Evolutionary conservation across 768 basidiomycete species (phyloP).

Genomic region (Termitomyces heimii): DNA sequence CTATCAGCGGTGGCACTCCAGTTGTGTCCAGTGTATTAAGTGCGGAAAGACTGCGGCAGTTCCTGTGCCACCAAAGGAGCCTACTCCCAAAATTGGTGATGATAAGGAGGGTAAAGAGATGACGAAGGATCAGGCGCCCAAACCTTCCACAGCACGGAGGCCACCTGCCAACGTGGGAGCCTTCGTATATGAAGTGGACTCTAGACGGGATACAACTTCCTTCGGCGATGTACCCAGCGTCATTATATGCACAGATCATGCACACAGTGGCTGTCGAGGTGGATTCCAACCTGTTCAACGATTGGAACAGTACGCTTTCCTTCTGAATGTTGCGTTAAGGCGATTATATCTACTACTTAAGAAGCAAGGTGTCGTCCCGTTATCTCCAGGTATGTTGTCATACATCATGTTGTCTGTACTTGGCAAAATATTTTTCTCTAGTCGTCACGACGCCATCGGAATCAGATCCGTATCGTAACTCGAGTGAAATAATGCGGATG

Average conservation of each 20-base stretch:
- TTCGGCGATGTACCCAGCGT: constrained; percentile 70
- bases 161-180: constrained; percentile 75
- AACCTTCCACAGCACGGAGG: constrained; percentile 59
- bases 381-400: constrained; percentile 56
- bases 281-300: constrained; percentile 92
- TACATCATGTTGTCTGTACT: neutral
- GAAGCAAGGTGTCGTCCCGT: constrained; percentile 86
- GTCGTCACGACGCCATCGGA: constrained; percentile 28
- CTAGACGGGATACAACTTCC: constrained; percentile 58
- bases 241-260: constrained; percentile 77
- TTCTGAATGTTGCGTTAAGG: constrained; percentile 91
- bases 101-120: constrained; percentile 36
- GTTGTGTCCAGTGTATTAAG: constrained; percentile 78
- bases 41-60: constrained; percentile 78
- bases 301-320: constrained; percentile 95
- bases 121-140: constrained; percentile 40
- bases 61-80: constrained; percentile 48
- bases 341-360: constrained; percentile 83
- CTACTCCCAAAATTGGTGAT: constrained; percentile 45
- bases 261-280: constrained; percentile 52
- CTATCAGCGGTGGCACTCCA: constrained; percentile 96
- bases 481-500: constrained; percentile 89
- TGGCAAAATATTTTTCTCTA: constrained; percentile 14
- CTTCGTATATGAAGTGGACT: constrained; percentile 75
- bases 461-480: constrained; percentile 80